A percentile compares a stretch with the other conserved stretches of the same genome.
Conservation (phyloP, 495 filamentous ascomycete genomes). For the Bacidia gigantensis region DNA sequence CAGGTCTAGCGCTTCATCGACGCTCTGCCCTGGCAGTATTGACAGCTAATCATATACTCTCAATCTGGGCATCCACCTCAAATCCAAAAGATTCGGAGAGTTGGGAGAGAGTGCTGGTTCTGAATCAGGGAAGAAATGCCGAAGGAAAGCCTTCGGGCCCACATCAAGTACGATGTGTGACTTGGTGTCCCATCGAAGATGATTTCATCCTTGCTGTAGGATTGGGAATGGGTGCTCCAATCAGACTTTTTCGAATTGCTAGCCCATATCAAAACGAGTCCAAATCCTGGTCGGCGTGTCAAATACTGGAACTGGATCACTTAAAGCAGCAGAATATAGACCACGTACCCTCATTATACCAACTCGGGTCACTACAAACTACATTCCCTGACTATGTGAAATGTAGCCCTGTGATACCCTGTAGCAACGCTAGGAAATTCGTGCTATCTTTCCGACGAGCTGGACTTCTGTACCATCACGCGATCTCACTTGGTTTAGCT, state of each 20-base stretch:
- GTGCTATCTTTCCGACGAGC: not conserved
- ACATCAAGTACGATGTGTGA: not conserved
- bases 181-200: constrained; percentile 7
- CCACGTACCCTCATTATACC: not conserved
- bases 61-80: constrained; percentile 30
- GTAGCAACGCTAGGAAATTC: not conserved
- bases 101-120: constrained; percentile 33
- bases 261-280: not conserved
- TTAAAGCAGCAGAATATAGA: not conserved
- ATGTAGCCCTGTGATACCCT: not conserved
- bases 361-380: not conserved
- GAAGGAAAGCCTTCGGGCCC: not conserved
- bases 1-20: constrained; percentile 42
- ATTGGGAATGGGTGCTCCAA: not conserved
- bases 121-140: constrained; percentile 26
- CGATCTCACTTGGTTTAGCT: not conserved
- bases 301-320: not conserved
- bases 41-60: constrained; percentile 42
- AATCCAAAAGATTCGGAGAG: constrained; percentile 17
- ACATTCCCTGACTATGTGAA: not conserved
- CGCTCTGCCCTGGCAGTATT: constrained; percentile 45
- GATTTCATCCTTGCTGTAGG: not conserved
- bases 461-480: not conserved
- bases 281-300: not conserved
- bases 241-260: not conserved